Base-by-base conservation (phyloP, 371 early-diverging fungal species). In the Mortierella sp. region DNA sequence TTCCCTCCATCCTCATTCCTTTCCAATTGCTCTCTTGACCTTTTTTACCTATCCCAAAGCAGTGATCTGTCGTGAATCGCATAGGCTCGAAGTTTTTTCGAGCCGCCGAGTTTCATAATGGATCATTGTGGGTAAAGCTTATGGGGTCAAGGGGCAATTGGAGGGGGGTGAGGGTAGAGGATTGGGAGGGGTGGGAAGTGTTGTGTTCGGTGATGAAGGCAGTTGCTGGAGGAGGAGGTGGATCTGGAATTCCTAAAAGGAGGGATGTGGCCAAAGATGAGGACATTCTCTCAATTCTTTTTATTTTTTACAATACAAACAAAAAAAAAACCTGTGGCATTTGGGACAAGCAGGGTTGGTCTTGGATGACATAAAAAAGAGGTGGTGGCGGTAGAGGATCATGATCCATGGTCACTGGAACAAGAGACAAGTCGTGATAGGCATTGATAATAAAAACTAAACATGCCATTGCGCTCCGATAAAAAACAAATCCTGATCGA, bases 251-350 rank as follows among this genome's bases (percentile, higher is more conserved):
- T 81, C 70, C 68, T 76, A 81, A 61, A 74, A 82, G 83, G 75
- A 82, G 58, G 83, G 78, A 73, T 75, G 73, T 74, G 79, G 83
- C 79, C 66, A 78, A 74, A 71, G 79, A 82, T 82, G 83, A 64
- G 83, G 83, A 82, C 74, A 79, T 65, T 29, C 66, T 48, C 11
- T 47, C 31, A n/a, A 39, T 50, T 78, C 31, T 55, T 73, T 29
- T 39, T 67, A 45, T 40, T 40, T 58, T 76, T 64, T 68, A 37
- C 37, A 69, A 66, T 44, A 41, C 47, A 67, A 64, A 64, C 47
- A 63, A 43, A 14, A 41, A 71, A 29, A 50, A 0, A 2, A 14
- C n/a, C n/a, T n/a, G n/a, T n/a, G n/a, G n/a, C n/a, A n/a, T n/a
- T n/a, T 22, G 47, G 47, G 22, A 2, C 22, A 45, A 55, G 19